Base-by-base conservation (phyloP, 345 rosid species). In the Hibiscus trionum region DNA sequence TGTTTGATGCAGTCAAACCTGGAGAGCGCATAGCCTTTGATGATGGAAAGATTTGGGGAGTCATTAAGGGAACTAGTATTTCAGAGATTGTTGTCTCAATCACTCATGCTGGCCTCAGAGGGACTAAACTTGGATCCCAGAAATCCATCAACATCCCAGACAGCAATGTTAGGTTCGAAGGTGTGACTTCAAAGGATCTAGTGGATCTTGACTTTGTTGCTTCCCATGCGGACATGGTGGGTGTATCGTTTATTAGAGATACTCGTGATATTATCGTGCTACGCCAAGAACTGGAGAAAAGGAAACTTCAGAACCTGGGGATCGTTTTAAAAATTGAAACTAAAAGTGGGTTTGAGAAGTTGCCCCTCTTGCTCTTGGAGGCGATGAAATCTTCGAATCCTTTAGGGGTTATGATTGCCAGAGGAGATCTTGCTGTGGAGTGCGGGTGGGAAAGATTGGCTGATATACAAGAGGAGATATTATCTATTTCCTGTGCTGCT, bases 361-460 rank as follows among this genome's bases (percentile, higher is more conserved):
- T 89, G 55, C 82, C 88, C 5, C 76, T 75, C 35, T 72, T 89
- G 72, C 84, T 89, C 0, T 65, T 89, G 68, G 87, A 87, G 69
- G 87, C 90, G n/a, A 86, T 89, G 94, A 85, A 84, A 70, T 80
- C 81, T 63, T 53, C 77, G 3, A 46, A 88, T 82, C 91, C 88
- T 35, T 63, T 89, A 9, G 91, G 91, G 61, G 84, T 87, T 60
- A 89, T 86, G 90, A 82, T 89, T 76, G 94, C 91, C 17, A 67
- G 91, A 79, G 91, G 94, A 27, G 90, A 87, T 82, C 94, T 87
- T 70, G 91, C 90, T 0, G 94, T 89, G 33, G 94, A 89, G 69
- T 87, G 91, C 75, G 94, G 91, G 29, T 89, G 91, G 90, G 91
- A 89, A 76, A 85, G 78, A 66, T 76, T 89, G 70, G 87, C 90